These are phyloP conservation scores for Dalbergia cultrata DNA, from an alignment of 306 rosid genomes.

Conservation along the genomic window DNA sequence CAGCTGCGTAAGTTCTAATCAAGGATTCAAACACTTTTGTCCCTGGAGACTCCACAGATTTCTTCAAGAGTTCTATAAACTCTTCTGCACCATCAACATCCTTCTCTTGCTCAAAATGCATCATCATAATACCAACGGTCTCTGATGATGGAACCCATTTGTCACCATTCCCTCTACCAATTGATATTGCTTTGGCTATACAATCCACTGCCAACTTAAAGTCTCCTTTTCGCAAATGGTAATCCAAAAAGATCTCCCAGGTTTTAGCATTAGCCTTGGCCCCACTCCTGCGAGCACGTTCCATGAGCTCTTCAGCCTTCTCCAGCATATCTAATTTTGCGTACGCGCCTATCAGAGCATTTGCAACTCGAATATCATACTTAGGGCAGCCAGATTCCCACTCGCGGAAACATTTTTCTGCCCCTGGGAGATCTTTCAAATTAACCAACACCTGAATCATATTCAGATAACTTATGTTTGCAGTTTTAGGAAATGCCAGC, in stretches of 20 bases:
- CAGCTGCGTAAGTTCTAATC: constrained; percentile 79
- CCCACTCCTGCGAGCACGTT: constrained; percentile 73
- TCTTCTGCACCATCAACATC: constrained; percentile 90
- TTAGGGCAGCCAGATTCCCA: constrained; percentile 75
- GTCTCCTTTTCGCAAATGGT: constrained; percentile 69
- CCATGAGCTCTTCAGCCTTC: constrained; percentile 77
- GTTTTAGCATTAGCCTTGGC: constrained; percentile 84
- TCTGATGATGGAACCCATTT: constrained; percentile 73
- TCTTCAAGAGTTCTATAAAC: constrained; percentile 74
- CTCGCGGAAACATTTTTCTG: constrained; percentile 85
- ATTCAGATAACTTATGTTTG: constrained; percentile 86
- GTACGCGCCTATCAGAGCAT: constrained; percentile 75
- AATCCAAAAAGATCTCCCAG: constrained; percentile 77
- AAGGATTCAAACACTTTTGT: constrained; percentile 76
- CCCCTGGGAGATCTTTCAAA: constrained; percentile 88
- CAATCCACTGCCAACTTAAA: constrained; percentile 68
- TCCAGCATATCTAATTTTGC: constrained; percentile 66
- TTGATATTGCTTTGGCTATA: constrained; percentile 69
- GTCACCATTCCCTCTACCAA: constrained; percentile 73
- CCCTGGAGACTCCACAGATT: constrained; percentile 59
- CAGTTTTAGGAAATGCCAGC: constrained; percentile 82
- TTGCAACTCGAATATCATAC: constrained; percentile 82
- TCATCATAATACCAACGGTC: constrained; percentile 61
- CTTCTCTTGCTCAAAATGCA: constrained; percentile 74
- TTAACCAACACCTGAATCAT: constrained; percentile 81